Percentiles rank a stretch among this genome's conserved stretches.
phyloP scores from a whole-genome alignment of 2,329 filamentous ascomycete species.

The Microcyclospora pomicola region DNA sequence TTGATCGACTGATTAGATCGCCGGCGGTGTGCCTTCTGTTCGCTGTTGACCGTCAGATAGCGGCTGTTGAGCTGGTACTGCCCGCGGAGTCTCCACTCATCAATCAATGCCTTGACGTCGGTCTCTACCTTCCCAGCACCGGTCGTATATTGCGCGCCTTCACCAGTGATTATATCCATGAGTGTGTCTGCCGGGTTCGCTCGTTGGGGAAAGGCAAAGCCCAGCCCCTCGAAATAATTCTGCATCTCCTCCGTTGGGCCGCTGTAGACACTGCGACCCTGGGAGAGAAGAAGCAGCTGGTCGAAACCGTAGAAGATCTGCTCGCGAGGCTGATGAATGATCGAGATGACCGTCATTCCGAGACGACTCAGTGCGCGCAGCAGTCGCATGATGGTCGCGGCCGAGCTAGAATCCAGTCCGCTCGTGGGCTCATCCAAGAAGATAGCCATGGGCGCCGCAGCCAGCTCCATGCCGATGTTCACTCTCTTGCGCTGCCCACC shows the following conservation, averaged over 20 bases:
- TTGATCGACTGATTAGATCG: constrained; percentile 17
- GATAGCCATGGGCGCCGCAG: constrained; percentile 39
- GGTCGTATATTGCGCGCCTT: constrained; percentile 36
- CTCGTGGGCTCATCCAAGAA: constrained; percentile 22
- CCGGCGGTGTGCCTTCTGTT: constrained; percentile 5
- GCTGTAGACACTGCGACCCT: constrained; percentile 43
- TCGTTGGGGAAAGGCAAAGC: constrained; percentile 36
- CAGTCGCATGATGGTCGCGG: constrained; percentile 42
- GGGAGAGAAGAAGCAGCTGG: constrained; percentile 40
- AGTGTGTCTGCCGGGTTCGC: constrained; percentile 44
- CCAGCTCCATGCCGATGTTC: constrained; percentile 46
- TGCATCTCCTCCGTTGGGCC: constrained; percentile 33
- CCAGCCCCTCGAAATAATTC: constrained; percentile 38
- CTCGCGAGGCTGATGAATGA: constrained; percentile 46
- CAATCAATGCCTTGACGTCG: constrained; percentile 37
- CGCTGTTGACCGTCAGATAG: constrained; percentile 5
- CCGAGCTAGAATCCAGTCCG: constrained; percentile 38
- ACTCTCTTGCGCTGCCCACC: constrained; percentile 45
- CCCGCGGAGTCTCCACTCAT: constrained; percentile 29
- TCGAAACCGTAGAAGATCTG: constrained; percentile 47
- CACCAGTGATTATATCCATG: constrained; percentile 48
- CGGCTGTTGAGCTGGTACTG: constrained; percentile 9
- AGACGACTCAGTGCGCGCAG: constrained; percentile 40
- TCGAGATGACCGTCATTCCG: constrained; percentile 44
- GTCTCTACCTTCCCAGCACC: constrained; percentile 22